Evolutionary conservation across 352 stramenopile genomes (phyloP), one percentile per base, ranked within the genome.

Genomic region (Phytopythium litorale): DNA sequence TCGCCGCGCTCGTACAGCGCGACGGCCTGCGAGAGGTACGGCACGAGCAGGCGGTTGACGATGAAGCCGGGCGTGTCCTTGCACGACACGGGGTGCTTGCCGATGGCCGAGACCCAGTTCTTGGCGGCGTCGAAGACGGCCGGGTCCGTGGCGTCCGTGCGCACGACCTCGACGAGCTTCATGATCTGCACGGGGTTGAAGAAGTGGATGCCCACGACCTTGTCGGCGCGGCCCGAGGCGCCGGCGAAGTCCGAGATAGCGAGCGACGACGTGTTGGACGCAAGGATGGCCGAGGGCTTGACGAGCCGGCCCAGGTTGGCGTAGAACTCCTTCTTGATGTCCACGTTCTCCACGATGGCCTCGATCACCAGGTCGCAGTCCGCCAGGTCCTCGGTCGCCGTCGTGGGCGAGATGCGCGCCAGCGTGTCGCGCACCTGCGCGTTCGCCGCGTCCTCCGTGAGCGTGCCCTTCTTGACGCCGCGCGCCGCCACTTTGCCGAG

Each of bases 11-110:
- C 97, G 40, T 98, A 87, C 70, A 99, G 87, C 3, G 94, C 69
- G 64, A 99, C 94, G 7, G 96, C 92, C 63, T 96, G 87, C 35
- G 79, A 72, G 28, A 91, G 48, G 66, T 92, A 90, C n/a, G 80
- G 81, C 58, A 92, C 81, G 50, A 92, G 67, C 60, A 92, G 66
- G 33, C 90, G 84, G 92, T 99, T 99, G 32, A 99, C 97, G 64
- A 99, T 98, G 70, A 99, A 99, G 33, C 97, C 97, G 0, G 96
- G 97, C 32, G 96, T 99, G 76, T 99, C 96, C 63, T 92, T 88
- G 84, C 96, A 99, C 46, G 74, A 89, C 35, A 99, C 96, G 0
- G 94, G 81, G 52, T 97, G 91, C 79, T 99, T 99, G 53, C 91
- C 89, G 65, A 98, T 97, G 37, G 84, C 76, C 57, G 84, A 59